Evolutionary conservation across 306 rosid genomes (phyloP).

Genomic region (Quercus dentata): DNA sequence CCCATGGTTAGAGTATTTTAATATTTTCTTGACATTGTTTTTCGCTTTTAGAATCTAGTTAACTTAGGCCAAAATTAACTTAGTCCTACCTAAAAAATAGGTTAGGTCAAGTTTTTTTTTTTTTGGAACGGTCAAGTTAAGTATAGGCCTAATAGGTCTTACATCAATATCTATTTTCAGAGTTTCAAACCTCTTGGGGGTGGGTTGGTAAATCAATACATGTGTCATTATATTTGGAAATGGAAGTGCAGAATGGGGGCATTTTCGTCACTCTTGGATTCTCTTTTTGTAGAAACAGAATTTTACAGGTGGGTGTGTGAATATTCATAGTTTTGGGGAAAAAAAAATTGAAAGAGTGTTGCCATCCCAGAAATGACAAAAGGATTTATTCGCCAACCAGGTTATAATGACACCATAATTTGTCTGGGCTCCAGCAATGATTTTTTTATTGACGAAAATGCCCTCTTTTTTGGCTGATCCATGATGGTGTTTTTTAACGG

Average conservation of each 20-base stretch:
- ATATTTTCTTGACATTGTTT: not conserved
- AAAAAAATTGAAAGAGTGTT: constrained; percentile 6
- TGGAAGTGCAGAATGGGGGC: not conserved
- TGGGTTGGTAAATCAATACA: not conserved
- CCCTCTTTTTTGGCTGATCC: not conserved
- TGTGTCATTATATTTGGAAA: too few species aligned
- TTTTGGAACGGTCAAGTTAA: too few species aligned
- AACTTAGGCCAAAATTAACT: not conserved
- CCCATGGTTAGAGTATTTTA: not conserved
- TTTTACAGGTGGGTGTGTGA: not conserved
- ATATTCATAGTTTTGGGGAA: not conserved
- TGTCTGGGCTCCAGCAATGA: constrained; percentile 33
- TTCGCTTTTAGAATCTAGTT: not conserved
- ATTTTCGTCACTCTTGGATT: constrained; percentile 3
- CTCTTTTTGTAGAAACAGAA: not conserved
- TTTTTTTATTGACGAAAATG: not conserved
- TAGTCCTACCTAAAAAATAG: not conserved
- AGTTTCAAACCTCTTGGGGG: not conserved
- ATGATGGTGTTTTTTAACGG: not conserved
- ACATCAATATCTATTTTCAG: too few species aligned
- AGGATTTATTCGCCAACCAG: constrained; percentile 54
- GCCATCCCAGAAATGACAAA: constrained; percentile 54
- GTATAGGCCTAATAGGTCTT: too few species aligned
- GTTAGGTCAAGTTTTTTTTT: too few species aligned
- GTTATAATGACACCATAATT: constrained; percentile 45